A percentile compares a stretch with the other conserved stretches of the same genome.
These are phyloP conservation scores for Dalechampia spathulata DNA, from an alignment of 441 rosid species.

Conservation along the genomic window DNA sequence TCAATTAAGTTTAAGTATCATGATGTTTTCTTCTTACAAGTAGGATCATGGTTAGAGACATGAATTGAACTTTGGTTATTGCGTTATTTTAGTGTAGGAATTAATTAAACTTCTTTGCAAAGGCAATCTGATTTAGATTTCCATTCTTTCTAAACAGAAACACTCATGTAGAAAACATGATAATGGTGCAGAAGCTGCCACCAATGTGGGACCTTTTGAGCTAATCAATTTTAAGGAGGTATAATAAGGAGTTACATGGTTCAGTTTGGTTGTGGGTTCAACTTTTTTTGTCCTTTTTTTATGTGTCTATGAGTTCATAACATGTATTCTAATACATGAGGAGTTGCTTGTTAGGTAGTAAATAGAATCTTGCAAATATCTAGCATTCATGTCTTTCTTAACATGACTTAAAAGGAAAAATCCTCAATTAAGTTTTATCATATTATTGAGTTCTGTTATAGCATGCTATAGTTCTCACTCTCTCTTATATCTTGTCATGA, in stretches of 20 bases:
- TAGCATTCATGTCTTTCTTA: background rate
- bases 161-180: conserved; percentile 23
- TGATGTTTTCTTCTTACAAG: background rate
- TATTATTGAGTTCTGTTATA: background rate
- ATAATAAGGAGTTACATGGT: conserved; percentile 21
- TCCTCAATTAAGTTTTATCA: background rate
- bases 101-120: conserved; percentile 13
- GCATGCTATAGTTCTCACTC: background rate
- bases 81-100: conserved; percentile 16
- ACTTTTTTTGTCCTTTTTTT: background rate
- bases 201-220: conserved; percentile 34
- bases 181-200: conserved; percentile 30
- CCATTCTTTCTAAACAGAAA: conserved; percentile 32
- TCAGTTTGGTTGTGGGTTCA: conserved; percentile 14
- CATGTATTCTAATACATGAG: background rate
- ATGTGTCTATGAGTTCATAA: background rate
- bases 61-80: conserved; percentile 5
- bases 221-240: conserved; percentile 35
- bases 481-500: conserved; percentile 9
- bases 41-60: background rate
- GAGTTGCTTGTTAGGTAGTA: background rate
- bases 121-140: conserved; percentile 30
- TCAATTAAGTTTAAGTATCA: too few species aligned
- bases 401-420: background rate
- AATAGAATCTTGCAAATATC: background rate